These are phyloP conservation scores for Ascochyta clinopodiicola DNA, from an alignment of 2,329 filamentous ascomycete genomes.

Conservation along the genomic window DNA sequence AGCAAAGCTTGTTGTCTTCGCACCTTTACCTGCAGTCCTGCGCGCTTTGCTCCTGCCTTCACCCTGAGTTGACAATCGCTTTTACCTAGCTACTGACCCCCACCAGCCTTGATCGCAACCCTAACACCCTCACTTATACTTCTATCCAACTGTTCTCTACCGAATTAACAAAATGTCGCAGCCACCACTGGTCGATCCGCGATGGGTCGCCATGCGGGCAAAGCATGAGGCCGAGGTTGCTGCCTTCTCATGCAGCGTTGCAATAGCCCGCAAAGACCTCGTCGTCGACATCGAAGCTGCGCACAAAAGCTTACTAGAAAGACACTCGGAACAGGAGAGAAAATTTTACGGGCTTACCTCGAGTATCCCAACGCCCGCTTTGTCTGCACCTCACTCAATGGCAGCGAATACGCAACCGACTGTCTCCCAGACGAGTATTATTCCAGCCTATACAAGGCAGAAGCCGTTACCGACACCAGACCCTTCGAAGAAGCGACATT, in stretches of 20 bases:
- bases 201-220: conserved; percentile 1
- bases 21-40: conserved; percentile 3
- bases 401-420: background rate
- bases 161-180: background rate
- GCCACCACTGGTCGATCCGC: background rate
- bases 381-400: background rate
- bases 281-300: background rate
- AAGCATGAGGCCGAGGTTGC: background rate
- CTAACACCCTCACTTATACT: background rate
- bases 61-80: conserved; percentile 1
- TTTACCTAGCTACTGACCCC: background rate
- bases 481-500: background rate
- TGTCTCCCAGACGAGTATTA: background rate
- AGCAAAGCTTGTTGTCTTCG: background rate
- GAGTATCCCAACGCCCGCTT: background rate
- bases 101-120: background rate
- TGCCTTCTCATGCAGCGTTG: background rate
- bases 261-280: background rate
- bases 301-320: background rate
- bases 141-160: background rate
- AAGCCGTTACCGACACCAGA: background rate
- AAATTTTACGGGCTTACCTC: background rate
- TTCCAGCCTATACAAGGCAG: background rate
- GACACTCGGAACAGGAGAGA: conserved; percentile 2
- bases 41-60: conserved; percentile 4